phyloP scores from a whole-genome alignment of 805 yeast species.

The Ogataea allantospora region DNA sequence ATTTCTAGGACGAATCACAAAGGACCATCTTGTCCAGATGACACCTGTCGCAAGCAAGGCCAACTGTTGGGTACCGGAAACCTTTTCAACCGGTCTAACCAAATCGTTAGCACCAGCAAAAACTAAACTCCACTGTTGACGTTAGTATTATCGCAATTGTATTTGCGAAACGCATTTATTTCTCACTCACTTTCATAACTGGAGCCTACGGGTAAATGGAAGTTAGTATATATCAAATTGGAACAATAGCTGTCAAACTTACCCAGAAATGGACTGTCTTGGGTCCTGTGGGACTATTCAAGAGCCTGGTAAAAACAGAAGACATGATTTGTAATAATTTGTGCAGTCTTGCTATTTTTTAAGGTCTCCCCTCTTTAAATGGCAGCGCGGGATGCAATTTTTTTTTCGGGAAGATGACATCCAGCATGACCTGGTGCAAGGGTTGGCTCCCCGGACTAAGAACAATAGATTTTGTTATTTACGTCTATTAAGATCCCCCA shows the following conservation, averaged over 20 bases:
- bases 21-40: slow-evolving; percentile 98
- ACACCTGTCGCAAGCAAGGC: slow-evolving; percentile 89
- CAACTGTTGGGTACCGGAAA: slow-evolving; percentile 84
- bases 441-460: no score
- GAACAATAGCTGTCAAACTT: slow-evolving; percentile 26
- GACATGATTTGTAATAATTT: slow-evolving; percentile 32
- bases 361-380: neutral
- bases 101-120: slow-evolving; percentile 87
- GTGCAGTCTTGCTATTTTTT: slow-evolving; percentile 1
- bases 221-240: slow-evolving; percentile 12
- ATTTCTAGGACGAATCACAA: slow-evolving; percentile 88
- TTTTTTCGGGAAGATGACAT: slow-evolving; percentile 10
- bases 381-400: slow-evolving; percentile 4
- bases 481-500: neutral
- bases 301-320: slow-evolving; percentile 63
- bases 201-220: slow-evolving; percentile 44
- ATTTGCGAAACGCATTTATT: neutral
- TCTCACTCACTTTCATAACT: slow-evolving; percentile 44
- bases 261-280: slow-evolving; percentile 98
- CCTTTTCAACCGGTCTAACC: slow-evolving; percentile 85
- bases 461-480: no score
- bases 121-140: slow-evolving; percentile 75
- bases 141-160: slow-evolving; percentile 4
- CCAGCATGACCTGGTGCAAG: slow-evolving; percentile 11
- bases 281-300: slow-evolving; percentile 92